These are phyloP conservation scores for Aspergillus pseudotamarii DNA, from an alignment of 2,329 filamentous ascomycete genomes.

Conservation along the genomic window DNA sequence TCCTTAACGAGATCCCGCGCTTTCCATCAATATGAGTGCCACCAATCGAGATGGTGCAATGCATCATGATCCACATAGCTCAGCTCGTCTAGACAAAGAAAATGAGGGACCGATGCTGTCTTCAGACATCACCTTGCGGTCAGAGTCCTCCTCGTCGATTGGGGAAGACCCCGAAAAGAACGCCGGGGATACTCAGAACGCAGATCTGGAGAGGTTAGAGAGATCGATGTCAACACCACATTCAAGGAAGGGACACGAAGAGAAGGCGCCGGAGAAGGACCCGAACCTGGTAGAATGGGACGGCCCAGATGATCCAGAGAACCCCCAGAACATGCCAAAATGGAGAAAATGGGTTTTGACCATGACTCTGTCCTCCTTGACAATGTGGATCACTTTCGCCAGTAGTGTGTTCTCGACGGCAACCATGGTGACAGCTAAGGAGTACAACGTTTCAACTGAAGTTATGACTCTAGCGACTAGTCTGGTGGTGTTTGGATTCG, in stretches of 20 bases:
- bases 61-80: slow-evolving; percentile 8
- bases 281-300: slow-evolving; percentile 37
- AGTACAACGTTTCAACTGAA: slow-evolving; percentile 47
- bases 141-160: slow-evolving; percentile 11
- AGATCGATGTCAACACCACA: slow-evolving; percentile 15
- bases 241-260: slow-evolving; percentile 9
- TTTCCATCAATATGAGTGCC: slow-evolving; percentile 2
- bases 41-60: slow-evolving; percentile 5
- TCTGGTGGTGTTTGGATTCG: slow-evolving; percentile 53
- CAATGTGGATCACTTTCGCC: slow-evolving; percentile 52
- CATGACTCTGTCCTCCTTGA: slow-evolving; percentile 32
- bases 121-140: slow-evolving; percentile 16
- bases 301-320: slow-evolving; percentile 36
- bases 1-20: neutral
- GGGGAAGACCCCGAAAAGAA: slow-evolving; percentile 12
- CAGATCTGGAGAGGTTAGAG: neutral
- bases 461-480: slow-evolving; percentile 47
- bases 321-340: slow-evolving; percentile 34
- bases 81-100: slow-evolving; percentile 9
- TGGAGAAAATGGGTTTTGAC: slow-evolving; percentile 46
- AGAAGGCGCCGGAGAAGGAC: slow-evolving; percentile 22
- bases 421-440: slow-evolving; percentile 41
- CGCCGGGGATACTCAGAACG: slow-evolving; percentile 3
- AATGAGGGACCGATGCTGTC: slow-evolving; percentile 12
- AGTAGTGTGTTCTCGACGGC: slow-evolving; percentile 51